phyloP scores from a whole-genome alignment of 495 filamentous ascomycete species.

The Paragyromitra xinjiangensis region DNA sequence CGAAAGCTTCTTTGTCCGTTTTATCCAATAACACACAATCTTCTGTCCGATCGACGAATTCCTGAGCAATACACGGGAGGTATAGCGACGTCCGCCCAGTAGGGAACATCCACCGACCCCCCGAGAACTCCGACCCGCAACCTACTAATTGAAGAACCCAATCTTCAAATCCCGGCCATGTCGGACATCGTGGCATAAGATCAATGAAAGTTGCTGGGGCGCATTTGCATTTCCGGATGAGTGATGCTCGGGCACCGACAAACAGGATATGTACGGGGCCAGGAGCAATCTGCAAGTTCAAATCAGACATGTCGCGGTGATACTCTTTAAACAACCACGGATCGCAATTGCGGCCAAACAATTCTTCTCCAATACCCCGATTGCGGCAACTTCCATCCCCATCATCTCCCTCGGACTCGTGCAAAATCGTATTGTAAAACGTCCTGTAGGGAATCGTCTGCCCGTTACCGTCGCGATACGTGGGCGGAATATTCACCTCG shows the following conservation, averaged over 20 bases:
- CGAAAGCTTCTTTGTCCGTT: slow-evolving; percentile 1
- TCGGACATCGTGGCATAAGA: slow-evolving; percentile 14
- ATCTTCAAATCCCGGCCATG: slow-evolving; percentile 24
- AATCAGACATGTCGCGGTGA: slow-evolving; percentile 7
- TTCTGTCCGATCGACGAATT: slow-evolving; percentile 11
- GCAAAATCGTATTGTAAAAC: slow-evolving; percentile 1
- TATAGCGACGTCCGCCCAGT: background rate
- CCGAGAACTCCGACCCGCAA: slow-evolving; percentile 5
- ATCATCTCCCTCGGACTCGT: background rate
- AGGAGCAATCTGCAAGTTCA: background rate
- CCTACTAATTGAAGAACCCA: slow-evolving; percentile 18
- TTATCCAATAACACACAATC: background rate
- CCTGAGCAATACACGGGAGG: slow-evolving; percentile 18
- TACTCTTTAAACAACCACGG: background rate
- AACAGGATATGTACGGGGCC: slow-evolving; percentile 15
- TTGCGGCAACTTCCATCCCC: background rate
- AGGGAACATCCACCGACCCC: slow-evolving; percentile 6
- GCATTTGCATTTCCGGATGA: slow-evolving; percentile 16
- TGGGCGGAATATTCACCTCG: background rate
- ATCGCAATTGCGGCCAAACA: background rate
- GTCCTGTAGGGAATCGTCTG: background rate
- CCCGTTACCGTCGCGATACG: background rate
- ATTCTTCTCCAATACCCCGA: background rate
- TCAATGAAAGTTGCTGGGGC: background rate
- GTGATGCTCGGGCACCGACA: slow-evolving; percentile 9